These are phyloP conservation scores for Plasmodium chabaudi DNA, from an alignment of 169 alveolate species.

Conservation along the genomic window DNA sequence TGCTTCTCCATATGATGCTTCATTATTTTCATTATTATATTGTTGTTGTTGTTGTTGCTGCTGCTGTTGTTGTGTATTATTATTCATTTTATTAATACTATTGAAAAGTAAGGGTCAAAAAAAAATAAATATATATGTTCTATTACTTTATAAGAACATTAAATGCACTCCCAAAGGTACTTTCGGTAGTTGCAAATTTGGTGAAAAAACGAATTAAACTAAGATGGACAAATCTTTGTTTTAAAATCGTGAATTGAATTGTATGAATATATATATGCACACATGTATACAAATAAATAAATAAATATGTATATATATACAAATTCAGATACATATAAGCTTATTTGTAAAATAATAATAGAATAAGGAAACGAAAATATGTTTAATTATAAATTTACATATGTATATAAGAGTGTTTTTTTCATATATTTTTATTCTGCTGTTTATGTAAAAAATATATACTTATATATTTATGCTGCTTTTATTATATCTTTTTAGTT, in stretches of 20 bases:
- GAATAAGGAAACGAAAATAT: too few relatives aligned
- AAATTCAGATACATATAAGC: neutral
- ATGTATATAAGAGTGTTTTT: too few relatives aligned
- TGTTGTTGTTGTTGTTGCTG: neutral
- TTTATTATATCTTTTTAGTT: too few relatives aligned
- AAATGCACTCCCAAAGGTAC: neutral
- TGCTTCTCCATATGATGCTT: slow-evolving; percentile 34
- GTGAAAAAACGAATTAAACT: slow-evolving; percentile 1
- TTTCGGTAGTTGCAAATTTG: neutral
- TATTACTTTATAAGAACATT: too few relatives aligned
- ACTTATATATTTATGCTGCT: too few relatives aligned
- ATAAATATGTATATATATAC: neutral
- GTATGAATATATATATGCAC: neutral
- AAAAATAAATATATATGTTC: neutral
- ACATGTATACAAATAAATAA: too few relatives aligned
- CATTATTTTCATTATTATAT: slow-evolving; percentile 36
- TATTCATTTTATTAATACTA: slow-evolving; percentile 32
- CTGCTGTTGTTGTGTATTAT: slow-evolving; percentile 15
- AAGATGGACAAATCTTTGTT: neutral
- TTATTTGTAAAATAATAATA: neutral
- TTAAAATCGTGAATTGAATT: neutral
- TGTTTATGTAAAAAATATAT: too few relatives aligned
- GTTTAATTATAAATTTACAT: too few relatives aligned
- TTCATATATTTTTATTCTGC: too few relatives aligned
- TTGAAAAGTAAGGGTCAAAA: slow-evolving; percentile 11